Conservation (phyloP, 2,329 filamentous ascomycete species). For the Tolypocladium amazonense region DNA sequence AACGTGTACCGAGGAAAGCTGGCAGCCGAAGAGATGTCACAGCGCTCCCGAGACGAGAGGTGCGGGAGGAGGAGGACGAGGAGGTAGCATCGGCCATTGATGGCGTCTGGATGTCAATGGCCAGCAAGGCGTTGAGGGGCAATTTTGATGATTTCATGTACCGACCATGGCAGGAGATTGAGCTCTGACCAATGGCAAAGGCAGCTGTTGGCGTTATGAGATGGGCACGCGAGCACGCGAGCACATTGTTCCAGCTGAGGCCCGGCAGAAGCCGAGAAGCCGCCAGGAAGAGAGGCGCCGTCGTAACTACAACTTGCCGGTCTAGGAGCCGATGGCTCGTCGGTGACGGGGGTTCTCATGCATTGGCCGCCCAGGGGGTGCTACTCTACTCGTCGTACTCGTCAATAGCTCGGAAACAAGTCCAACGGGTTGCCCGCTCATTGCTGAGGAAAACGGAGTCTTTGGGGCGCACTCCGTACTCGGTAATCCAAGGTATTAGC, state of each 20-base stretch:
- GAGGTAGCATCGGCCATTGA: background rate
- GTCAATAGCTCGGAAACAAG: too few species aligned
- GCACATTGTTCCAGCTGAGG: background rate
- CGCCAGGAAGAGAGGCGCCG: background rate
- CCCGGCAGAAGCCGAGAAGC: background rate
- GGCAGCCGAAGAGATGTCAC: background rate
- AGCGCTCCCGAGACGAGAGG: background rate
- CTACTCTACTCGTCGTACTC: background rate
- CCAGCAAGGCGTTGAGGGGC: conserved; percentile 1
- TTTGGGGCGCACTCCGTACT: too few species aligned
- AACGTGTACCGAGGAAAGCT: background rate
- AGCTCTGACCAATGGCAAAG: background rate
- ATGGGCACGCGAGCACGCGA: background rate
- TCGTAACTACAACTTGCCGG: background rate
- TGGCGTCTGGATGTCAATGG: background rate
- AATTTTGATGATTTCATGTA: background rate
- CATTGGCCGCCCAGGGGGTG: background rate
- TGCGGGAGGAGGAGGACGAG: background rate
- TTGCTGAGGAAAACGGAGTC: too few species aligned
- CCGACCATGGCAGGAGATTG: background rate
- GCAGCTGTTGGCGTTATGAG: background rate
- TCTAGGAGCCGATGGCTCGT: background rate
- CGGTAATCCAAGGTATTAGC: background rate
- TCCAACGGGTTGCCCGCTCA: too few species aligned
- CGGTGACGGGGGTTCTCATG: background rate